Percentiles rank a stretch among this genome's conserved stretches.
Conservation (phyloP, 805 yeast species). For the Metschnikowia koreensis region DNA sequence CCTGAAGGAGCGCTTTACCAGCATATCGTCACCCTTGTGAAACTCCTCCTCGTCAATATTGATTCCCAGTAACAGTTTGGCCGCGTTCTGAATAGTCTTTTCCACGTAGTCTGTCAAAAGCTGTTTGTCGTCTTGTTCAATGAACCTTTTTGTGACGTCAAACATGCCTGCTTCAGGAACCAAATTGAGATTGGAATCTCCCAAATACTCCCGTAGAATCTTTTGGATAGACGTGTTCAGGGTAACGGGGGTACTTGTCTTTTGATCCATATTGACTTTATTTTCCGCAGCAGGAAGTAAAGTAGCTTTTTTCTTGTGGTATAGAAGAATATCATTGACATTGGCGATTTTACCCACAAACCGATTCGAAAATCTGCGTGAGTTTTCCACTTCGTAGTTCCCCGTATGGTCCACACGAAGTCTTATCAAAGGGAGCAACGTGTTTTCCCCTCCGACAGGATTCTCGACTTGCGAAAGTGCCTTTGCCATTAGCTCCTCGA, state of each 20-base stretch:
- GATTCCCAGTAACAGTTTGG: constrained; percentile 45
- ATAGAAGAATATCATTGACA: constrained; percentile 78
- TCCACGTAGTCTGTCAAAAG: constrained; percentile 65
- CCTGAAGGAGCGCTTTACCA: constrained; percentile 15
- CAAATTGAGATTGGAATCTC: constrained; percentile 61
- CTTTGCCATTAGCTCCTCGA: constrained; percentile 61
- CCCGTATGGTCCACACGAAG: constrained; percentile 86
- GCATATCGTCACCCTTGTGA: constrained; percentile 28
- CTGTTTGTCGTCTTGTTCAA: constrained; percentile 79
- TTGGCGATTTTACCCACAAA: constrained; percentile 92
- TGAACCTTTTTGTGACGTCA: constrained; percentile 66
- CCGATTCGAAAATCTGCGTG: constrained; percentile 81
- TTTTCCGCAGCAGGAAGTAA: constrained; percentile 2
- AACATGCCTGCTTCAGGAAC: constrained; percentile 75
- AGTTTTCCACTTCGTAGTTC: constrained; percentile 88
- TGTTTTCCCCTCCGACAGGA: not conserved
- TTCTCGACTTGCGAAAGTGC: constrained; percentile 35
- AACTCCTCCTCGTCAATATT: constrained; percentile 41
- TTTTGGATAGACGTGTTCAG: constrained; percentile 42
- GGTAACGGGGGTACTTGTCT: constrained; percentile 13
- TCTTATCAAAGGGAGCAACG: constrained; percentile 67
- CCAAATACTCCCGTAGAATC: constrained; percentile 60
- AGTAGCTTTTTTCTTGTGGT: constrained; percentile 48
- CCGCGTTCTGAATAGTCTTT: constrained; percentile 52
- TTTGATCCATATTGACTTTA: constrained; percentile 12